Percentiles rank a stretch among this genome's conserved stretches.
phyloP scores from a whole-genome alignment of 768 basidiomycete species.

The Neoboletus magnificus region DNA sequence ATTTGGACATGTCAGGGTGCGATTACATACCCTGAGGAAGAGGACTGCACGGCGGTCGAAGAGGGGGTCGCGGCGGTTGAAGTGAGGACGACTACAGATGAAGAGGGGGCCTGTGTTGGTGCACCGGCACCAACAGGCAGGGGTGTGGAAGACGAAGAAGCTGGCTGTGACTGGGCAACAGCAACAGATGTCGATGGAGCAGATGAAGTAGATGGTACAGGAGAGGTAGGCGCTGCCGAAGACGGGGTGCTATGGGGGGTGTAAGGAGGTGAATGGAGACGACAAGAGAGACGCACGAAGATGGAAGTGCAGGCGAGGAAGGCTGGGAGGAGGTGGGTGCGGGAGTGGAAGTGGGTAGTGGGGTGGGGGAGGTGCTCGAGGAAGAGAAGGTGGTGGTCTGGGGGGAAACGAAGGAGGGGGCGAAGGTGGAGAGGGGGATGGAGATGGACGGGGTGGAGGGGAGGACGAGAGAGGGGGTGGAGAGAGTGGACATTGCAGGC shows the following conservation, averaged over 20 bases:
- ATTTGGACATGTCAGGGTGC: background rate
- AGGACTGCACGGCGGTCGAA: conserved; percentile 7
- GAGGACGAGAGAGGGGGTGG: background rate
- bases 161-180: background rate
- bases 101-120: background rate
- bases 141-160: conserved; percentile 1
- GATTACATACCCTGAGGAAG: conserved; percentile 22
- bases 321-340: background rate
- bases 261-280: background rate
- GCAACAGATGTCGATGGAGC: background rate
- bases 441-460: no score
- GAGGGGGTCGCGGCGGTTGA: conserved; percentile 10
- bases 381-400: background rate
- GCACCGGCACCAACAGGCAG: background rate
- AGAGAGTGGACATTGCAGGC: no score
- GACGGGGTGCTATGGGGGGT: background rate
- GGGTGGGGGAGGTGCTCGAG: background rate
- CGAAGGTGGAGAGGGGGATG: background rate
- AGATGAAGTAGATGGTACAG: conserved; percentile 1
- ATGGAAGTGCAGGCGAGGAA: background rate
- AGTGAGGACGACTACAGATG: background rate
- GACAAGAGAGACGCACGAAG: conserved; percentile 8
- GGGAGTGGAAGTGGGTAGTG: background rate
- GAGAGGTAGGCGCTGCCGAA: background rate
- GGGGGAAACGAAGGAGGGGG: background rate